Conservation (phyloP, 2,329 filamentous ascomycete genomes). For the Colletotrichum sojae region DNA sequence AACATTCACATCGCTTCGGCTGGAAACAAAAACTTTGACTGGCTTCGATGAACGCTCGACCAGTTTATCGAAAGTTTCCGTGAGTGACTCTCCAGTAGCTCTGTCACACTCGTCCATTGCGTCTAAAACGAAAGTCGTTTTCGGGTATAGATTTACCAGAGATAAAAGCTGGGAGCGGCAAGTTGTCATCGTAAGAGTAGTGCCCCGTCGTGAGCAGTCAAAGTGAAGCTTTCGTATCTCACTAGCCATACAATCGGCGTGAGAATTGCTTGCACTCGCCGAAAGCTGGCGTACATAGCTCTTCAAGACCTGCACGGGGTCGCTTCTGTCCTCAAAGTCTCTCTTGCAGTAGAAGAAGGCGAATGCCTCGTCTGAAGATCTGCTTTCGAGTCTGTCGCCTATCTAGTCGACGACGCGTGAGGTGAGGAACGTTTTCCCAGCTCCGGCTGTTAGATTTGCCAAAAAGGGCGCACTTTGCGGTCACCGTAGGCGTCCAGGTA, state of each 20-base stretch:
- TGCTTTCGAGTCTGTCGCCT: neutral
- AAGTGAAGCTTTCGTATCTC: neutral
- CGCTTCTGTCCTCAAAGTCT: neutral
- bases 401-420: neutral
- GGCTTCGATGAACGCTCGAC: neutral
- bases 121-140: neutral
- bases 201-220: neutral
- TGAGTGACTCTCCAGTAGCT: neutral
- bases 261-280: no score
- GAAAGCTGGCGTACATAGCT: neutral
- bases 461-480: neutral
- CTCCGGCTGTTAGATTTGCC: neutral
- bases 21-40: neutral
- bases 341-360: neutral
- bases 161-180: neutral
- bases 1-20: neutral
- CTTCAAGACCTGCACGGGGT: neutral
- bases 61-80: neutral
- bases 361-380: neutral
- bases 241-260: no score
- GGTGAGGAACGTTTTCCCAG: neutral
- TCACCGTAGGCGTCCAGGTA: neutral
- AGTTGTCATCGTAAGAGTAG: neutral
- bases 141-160: neutral
- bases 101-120: neutral